Conservation (phyloP, 2,329 filamentous ascomycete species). For the Trichophyton equinum region DNA sequence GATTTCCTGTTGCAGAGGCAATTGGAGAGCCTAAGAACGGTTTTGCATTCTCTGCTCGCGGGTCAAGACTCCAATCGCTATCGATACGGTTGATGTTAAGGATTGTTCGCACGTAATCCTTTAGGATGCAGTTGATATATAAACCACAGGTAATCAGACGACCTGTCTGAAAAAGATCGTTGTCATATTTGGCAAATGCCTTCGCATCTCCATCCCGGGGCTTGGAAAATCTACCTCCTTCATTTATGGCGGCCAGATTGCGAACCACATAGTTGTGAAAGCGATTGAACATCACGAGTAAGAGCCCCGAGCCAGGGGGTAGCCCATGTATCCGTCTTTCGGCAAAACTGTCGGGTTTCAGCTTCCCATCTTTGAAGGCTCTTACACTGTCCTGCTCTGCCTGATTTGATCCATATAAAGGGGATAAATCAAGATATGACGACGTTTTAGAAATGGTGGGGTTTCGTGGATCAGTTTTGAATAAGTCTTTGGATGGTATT, state of each 20-base stretch:
- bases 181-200: constrained; percentile 26
- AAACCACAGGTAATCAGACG: constrained; percentile 23
- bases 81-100: constrained; percentile 29
- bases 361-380: constrained; percentile 25
- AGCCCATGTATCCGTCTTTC: constrained; percentile 23
- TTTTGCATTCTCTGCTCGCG: constrained; percentile 25
- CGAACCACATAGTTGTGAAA: constrained; percentile 32
- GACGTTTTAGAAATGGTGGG: constrained; percentile 29
- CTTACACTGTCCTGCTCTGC: constrained; percentile 26
- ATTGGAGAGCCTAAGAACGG: constrained; percentile 18
- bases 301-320: constrained; percentile 24
- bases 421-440: constrained; percentile 38
- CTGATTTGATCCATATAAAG: constrained; percentile 31
- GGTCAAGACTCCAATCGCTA: constrained; percentile 34
- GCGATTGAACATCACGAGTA: constrained; percentile 28
- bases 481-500: constrained; percentile 33
- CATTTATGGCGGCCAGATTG: constrained; percentile 30
- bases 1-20: constrained; percentile 36
- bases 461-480: constrained; percentile 27
- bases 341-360: constrained; percentile 30
- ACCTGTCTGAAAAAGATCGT: constrained; percentile 26
- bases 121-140: constrained; percentile 25
- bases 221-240: constrained; percentile 26
- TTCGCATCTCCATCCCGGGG: constrained; percentile 23
- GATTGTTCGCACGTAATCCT: constrained; percentile 25